Evolutionary conservation across 108 stramenopile species (phyloP).

Genomic region (Epithemia pelagica): DNA sequence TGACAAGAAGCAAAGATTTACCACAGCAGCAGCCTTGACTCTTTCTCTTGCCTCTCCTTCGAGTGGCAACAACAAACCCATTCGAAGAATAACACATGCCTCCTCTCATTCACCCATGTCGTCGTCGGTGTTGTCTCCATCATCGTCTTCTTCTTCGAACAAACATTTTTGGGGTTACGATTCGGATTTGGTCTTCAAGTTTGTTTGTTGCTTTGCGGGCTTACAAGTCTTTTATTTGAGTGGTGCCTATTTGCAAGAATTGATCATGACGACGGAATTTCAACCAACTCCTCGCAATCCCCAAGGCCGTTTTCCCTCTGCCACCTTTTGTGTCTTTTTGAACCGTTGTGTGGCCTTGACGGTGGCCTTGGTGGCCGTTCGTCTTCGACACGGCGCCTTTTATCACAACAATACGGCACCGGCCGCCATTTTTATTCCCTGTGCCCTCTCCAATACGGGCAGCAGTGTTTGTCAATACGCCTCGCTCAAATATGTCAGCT

Average conservation of each 20-base stretch:
- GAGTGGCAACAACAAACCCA: too few species aligned
- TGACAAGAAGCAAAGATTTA: too few species aligned
- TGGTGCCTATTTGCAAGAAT: conserved; percentile 98
- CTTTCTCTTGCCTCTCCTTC: too few species aligned
- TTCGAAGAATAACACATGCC: too few species aligned
- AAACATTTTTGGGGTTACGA: too few species aligned
- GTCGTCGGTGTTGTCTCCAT: too few species aligned
- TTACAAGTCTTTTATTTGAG: conserved; percentile 82
- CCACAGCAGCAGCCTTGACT: too few species aligned
- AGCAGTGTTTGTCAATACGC: conserved; percentile 96
- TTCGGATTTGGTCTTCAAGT: too few species aligned
- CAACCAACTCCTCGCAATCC: conserved; percentile 62
- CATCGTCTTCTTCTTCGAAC: too few species aligned
- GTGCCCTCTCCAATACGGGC: conserved; percentile 92
- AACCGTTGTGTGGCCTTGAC: conserved; percentile 93
- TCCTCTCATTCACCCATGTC: too few species aligned
- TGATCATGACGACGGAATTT: conserved; percentile 94
- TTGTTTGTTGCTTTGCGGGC: conserved; percentile 63
- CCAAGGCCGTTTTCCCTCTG: conserved; percentile 84
- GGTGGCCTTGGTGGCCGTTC: conserved; percentile 82
- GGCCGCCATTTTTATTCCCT: conserved; percentile 88
- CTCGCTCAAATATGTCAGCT: conserved; percentile 92
- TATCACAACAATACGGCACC: conserved; percentile 75
- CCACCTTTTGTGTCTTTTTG: conserved; percentile 94
- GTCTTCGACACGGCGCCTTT: conserved; percentile 67